Evolutionary conservation across 257 asterid species (phyloP).

Genomic region (Plectranthus barbatus): DNA sequence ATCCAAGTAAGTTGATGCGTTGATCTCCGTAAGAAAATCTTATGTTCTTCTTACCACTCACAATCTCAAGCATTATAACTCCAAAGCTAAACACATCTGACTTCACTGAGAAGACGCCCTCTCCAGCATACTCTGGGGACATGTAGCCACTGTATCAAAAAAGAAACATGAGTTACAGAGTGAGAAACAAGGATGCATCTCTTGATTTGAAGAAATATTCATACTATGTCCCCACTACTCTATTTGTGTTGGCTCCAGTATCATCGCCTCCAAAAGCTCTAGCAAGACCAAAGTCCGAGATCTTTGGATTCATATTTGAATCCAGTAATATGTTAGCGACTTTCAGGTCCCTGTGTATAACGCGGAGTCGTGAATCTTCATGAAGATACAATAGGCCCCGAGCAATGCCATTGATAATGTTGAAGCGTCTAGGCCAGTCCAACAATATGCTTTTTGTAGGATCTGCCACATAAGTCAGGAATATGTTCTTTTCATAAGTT

Average conservation of each 20-base stretch:
- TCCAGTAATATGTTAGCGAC: slow-evolving; percentile 49
- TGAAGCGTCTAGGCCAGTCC: slow-evolving; percentile 42
- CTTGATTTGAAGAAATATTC: slow-evolving; percentile 3
- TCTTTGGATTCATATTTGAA: slow-evolving; percentile 38
- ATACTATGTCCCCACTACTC: slow-evolving; percentile 52
- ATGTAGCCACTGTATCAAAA: slow-evolving; percentile 31
- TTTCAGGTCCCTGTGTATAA: slow-evolving; percentile 48
- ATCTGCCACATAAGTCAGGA: slow-evolving; percentile 19
- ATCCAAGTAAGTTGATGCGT: slow-evolving; percentile 24
- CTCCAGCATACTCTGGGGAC: slow-evolving; percentile 24
- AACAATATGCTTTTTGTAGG: slow-evolving; percentile 11
- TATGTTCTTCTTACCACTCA: slow-evolving; percentile 21
- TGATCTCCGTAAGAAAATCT: slow-evolving; percentile 12
- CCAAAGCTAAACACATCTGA: slow-evolving; percentile 34
- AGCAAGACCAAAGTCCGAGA: slow-evolving; percentile 54
- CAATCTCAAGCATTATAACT: slow-evolving; percentile 23
- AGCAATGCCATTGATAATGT: slow-evolving; percentile 33
- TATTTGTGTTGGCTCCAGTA: slow-evolving; percentile 33
- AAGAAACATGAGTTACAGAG: no score
- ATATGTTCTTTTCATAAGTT: no score
- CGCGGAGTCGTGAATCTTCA: slow-evolving; percentile 42
- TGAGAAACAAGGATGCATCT: no score
- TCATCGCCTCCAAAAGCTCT: slow-evolving; percentile 37
- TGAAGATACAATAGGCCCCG: slow-evolving; percentile 49
- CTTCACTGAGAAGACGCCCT: slow-evolving; percentile 22